Conservation (phyloP, 192 early-diverging fungal genomes). For the Entophlyctis helioformis region DNA sequence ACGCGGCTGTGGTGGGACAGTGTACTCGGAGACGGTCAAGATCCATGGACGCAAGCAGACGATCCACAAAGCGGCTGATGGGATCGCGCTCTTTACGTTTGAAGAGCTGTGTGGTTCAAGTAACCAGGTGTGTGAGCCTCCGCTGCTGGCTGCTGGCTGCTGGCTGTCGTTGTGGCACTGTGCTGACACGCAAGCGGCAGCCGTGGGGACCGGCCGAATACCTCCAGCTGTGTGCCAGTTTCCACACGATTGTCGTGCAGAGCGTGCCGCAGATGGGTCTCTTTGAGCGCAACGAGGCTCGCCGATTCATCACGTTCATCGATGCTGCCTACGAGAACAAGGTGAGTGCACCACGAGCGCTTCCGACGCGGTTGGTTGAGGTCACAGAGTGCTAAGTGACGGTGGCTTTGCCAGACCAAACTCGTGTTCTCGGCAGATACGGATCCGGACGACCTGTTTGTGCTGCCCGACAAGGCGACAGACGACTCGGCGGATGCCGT, state of each 20-base stretch:
- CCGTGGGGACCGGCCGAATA: conserved; percentile 66
- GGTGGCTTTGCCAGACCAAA: conserved; percentile 2
- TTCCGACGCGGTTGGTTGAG: no score
- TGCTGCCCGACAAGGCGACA: conserved; percentile 7
- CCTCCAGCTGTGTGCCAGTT: conserved; percentile 52
- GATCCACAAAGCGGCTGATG: conserved; percentile 49
- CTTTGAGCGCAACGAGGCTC: conserved; percentile 44
- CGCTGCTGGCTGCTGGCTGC: no score
- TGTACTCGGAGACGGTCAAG: conserved; percentile 22
- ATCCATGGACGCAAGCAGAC: conserved; percentile 58
- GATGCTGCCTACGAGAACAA: conserved; percentile 73
- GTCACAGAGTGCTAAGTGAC: no score
- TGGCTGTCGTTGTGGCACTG: background rate
- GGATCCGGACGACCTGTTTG: conserved; percentile 53
- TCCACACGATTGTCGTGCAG: conserved; percentile 50
- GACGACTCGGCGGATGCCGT: conserved; percentile 24
- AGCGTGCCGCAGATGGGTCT: background rate
- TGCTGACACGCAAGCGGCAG: no score
- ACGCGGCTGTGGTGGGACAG: background rate
- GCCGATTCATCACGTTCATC: conserved; percentile 72
- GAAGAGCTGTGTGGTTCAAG: conserved; percentile 51
- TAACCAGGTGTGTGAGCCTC: background rate
- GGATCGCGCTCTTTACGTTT: conserved; percentile 65
- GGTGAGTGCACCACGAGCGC: no score
- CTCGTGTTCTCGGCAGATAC: conserved; percentile 53